These are phyloP conservation scores for Metarhizium album DNA, from an alignment of 2,329 filamentous ascomycete genomes.

Conservation along the genomic window DNA sequence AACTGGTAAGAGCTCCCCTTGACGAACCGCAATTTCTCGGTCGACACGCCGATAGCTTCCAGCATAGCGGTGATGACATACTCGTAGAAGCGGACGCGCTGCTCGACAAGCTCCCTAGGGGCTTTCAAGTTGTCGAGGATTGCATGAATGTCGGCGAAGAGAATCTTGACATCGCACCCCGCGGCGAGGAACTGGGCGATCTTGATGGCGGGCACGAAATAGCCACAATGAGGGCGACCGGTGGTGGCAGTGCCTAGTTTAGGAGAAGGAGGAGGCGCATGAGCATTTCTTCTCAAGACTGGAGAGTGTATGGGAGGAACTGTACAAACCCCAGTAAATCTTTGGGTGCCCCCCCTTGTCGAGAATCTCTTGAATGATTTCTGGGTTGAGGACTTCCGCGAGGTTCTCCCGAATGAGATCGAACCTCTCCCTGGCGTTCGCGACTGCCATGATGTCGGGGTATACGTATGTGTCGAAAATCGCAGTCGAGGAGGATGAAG, in stretches of 20 bases:
- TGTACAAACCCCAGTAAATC: conserved; percentile 66
- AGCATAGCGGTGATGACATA: conserved; percentile 64
- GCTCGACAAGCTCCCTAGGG: conserved; percentile 75
- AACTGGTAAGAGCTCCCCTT: conserved; percentile 77
- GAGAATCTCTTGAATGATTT: conserved; percentile 67
- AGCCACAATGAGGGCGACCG: conserved; percentile 79
- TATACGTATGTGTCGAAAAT: not conserved
- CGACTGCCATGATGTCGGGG: conserved; percentile 12
- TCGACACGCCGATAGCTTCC: conserved; percentile 66
- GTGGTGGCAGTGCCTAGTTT: conserved; percentile 65
- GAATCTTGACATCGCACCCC: conserved; percentile 70
- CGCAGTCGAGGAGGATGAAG: not conserved
- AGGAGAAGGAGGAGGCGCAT: not conserved
- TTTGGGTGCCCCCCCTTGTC: conserved; percentile 60
- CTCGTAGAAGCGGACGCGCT: conserved; percentile 76
- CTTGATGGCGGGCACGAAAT: conserved; percentile 82
- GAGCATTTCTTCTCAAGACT: not conserved
- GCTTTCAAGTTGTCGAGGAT: conserved; percentile 80
- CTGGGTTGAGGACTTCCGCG: conserved; percentile 70
- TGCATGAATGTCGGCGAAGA: conserved; percentile 65
- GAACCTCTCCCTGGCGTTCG: conserved; percentile 48
- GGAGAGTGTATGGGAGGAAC: not conserved
- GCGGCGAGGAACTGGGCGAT: conserved; percentile 79
- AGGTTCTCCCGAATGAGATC: conserved; percentile 71
- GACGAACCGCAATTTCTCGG: conserved; percentile 72